Conservation (phyloP, 1,284 basidiomycete species). For the Porogramme epimiltina region DNA sequence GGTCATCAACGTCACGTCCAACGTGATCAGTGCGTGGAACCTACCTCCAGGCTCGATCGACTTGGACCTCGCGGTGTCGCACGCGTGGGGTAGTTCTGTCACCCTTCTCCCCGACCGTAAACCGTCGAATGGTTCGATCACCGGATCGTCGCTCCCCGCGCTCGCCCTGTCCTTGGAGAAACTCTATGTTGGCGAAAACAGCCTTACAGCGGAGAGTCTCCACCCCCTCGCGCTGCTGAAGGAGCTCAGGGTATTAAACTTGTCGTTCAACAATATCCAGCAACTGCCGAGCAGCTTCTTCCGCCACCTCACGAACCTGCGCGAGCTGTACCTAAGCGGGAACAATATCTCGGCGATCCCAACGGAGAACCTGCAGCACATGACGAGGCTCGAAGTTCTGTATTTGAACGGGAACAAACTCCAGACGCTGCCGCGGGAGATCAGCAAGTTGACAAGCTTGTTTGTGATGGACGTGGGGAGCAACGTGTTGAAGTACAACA, state of each 20-base stretch:
- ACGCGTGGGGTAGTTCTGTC: constrained; percentile 14
- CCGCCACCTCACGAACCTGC: constrained; percentile 66
- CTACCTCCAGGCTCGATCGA: constrained; percentile 43
- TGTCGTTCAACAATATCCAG: constrained; percentile 95
- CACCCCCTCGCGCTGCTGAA: constrained; percentile 75
- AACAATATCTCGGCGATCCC: constrained; percentile 92
- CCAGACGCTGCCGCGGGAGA: constrained; percentile 89
- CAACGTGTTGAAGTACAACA: constrained; percentile 96
- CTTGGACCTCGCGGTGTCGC: constrained; percentile 10
- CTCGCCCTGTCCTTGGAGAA: constrained; percentile 75
- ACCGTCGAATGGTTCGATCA: constrained; percentile 40
- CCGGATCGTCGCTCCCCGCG: constrained; percentile 52
- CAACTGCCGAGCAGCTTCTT: constrained; percentile 86
- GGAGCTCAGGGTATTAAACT: constrained; percentile 83
- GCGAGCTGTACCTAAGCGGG: constrained; percentile 91
- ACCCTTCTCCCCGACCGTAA: constrained; percentile 40
- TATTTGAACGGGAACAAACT: constrained; percentile 96
- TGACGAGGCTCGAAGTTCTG: constrained; percentile 72
- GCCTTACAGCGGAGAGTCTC: constrained; percentile 82
- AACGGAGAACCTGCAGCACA: constrained; percentile 79
- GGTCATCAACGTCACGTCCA: constrained; percentile 88
- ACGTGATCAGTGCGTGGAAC: constrained; percentile 78
- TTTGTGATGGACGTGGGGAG: constrained; percentile 91
- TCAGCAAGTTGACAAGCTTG: constrained; percentile 83
- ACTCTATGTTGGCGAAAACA: constrained; percentile 91